phyloP scores from a whole-genome alignment of 495 filamentous ascomycete genomes.

The Trichocladium antarcticum region DNA sequence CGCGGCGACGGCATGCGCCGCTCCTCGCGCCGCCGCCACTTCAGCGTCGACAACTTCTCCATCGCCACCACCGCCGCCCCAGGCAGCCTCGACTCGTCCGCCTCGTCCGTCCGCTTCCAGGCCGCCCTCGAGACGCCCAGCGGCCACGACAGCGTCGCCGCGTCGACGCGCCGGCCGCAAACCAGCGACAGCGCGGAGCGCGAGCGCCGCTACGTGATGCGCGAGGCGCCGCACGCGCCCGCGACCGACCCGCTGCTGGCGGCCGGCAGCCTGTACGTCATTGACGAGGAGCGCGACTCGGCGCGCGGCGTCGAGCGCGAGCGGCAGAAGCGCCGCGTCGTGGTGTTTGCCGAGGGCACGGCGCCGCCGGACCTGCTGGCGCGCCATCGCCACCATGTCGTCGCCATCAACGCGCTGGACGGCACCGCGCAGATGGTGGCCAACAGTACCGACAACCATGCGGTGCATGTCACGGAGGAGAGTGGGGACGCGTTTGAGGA shows the following conservation, averaged over 20 bases:
- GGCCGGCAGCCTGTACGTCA: constrained; percentile 21
- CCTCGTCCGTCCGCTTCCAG: constrained; percentile 20
- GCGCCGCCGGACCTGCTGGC: constrained; percentile 20
- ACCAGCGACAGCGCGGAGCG: not conserved
- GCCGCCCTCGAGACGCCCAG: constrained; percentile 17
- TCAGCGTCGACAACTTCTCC: constrained; percentile 25
- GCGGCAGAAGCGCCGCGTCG: constrained; percentile 17
- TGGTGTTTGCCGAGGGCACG: constrained; percentile 22
- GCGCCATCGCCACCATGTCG: constrained; percentile 19
- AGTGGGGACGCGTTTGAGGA: constrained; percentile 11
- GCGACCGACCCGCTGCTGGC: constrained; percentile 25
- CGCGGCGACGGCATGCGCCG: not conserved
- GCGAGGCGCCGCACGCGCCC: constrained; percentile 22
- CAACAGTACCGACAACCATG: constrained; percentile 12
- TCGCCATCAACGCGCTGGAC: constrained; percentile 22
- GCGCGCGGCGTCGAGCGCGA: not conserved
- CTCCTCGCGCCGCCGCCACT: constrained; percentile 19
- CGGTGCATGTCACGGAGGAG: constrained; percentile 22
- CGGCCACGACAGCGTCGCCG: not conserved
- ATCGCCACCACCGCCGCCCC: constrained; percentile 12
- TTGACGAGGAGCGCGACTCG: constrained; percentile 15
- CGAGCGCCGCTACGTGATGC: constrained; percentile 22
- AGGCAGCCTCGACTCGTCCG: constrained; percentile 9
- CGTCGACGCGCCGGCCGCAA: not conserved
- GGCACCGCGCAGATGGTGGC: constrained; percentile 16